These are phyloP conservation scores for Nyctanthes arbortristis DNA, from an alignment of 257 asterid genomes.

Conservation along the genomic window DNA sequence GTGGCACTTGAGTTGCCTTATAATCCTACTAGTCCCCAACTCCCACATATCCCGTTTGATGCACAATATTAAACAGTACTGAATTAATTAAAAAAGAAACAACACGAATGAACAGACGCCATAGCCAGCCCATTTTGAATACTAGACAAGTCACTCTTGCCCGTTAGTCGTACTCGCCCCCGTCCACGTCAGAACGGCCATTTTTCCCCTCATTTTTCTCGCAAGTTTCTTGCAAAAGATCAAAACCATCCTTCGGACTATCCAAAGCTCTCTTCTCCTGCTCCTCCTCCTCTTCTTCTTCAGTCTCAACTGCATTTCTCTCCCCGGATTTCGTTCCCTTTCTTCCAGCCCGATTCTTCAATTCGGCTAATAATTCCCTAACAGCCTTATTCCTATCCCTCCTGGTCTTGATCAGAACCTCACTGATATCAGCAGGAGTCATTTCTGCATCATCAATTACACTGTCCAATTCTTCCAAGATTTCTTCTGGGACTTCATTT, in stretches of 20 bases:
- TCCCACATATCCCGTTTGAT: no score
- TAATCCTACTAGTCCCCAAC: no score
- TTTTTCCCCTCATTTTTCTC: conserved; percentile 6
- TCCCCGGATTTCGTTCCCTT: neutral
- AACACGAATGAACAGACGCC: no score
- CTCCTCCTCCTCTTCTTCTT: conserved; percentile 7
- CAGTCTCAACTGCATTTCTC: conserved; percentile 1
- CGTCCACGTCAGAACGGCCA: neutral
- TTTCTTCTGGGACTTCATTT: neutral
- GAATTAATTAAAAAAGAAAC: no score
- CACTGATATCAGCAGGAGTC: conserved; percentile 13
- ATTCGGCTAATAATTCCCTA: neutral
- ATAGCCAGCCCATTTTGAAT: no score
- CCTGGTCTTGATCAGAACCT: conserved; percentile 3
- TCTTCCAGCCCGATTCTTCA: neutral
- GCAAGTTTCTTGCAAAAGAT: conserved; percentile 2
- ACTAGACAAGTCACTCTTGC: neutral
- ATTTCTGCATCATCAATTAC: conserved; percentile 8
- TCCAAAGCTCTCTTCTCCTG: conserved; percentile 18
- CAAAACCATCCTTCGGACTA: conserved; percentile 4
- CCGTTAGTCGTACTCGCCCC: neutral
- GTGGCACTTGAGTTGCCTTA: no score
- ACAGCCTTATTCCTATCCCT: conserved; percentile 6
- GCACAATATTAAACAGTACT: no score
- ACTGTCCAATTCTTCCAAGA: neutral